Evolutionary conservation across 768 basidiomycete species (phyloP).

Genomic region (Pholiota molesta): DNA sequence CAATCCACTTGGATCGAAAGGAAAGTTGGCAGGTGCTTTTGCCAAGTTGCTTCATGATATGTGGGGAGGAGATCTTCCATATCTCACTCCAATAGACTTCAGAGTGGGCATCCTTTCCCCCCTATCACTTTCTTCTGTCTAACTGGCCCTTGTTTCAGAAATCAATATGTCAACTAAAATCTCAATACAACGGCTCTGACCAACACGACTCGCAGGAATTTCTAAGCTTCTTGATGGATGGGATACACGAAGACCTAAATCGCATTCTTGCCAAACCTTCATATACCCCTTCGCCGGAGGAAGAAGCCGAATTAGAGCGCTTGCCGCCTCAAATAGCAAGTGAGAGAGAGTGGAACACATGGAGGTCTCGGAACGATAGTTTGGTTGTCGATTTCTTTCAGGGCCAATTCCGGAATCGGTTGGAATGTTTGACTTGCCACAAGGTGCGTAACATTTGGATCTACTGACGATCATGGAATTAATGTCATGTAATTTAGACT

Average conservation of each 20-base stretch:
- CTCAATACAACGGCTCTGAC: conserved; percentile 81
- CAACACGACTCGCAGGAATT: conserved; percentile 99
- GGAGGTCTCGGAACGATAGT: conserved; percentile 89
- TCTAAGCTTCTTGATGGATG: conserved; percentile 90
- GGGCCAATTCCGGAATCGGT: conserved; percentile 89
- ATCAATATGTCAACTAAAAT: conserved; percentile 51
- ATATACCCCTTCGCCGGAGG: conserved; percentile 67
- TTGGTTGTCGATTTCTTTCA: conserved; percentile 97
- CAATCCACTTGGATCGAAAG: conserved; percentile 89
- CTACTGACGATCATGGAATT: conserved; percentile 1
- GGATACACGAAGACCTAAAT: conserved; percentile 88
- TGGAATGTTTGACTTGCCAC: conserved; percentile 89
- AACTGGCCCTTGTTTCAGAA: conserved; percentile 28
- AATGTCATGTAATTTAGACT: conserved; percentile 54
- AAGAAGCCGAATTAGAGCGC: conserved; percentile 87
- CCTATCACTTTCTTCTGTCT: neutral
- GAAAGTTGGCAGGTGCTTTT: conserved; percentile 79
- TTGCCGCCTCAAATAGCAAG: conserved; percentile 87
- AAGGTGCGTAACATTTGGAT: conserved; percentile 53
- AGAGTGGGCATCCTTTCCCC: conserved; percentile 54
- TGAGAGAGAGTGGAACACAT: conserved; percentile 91
- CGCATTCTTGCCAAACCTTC: conserved; percentile 75
- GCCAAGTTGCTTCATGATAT: conserved; percentile 82
- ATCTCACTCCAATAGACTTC: conserved; percentile 81
- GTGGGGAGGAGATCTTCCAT: conserved; percentile 86